Percentiles rank a stretch among this genome's conserved stretches.
Conservation (phyloP, 78 protist genomes). For the Emiliania huxleyi region DNA sequence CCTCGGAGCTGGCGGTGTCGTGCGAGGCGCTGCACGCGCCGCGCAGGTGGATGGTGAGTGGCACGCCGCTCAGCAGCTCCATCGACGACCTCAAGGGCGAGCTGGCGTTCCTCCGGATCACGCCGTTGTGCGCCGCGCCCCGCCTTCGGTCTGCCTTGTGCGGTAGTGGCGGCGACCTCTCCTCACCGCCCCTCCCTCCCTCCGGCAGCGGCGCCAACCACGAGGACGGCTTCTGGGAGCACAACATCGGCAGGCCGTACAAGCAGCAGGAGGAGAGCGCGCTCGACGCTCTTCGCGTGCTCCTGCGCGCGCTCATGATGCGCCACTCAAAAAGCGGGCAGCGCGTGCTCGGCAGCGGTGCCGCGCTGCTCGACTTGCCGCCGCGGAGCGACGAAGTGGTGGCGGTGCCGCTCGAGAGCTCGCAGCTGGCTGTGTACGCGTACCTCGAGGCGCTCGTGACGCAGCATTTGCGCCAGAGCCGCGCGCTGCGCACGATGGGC, state of each 20-base stretch:
- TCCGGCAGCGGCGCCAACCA: not conserved
- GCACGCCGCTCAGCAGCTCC: constrained; percentile 4
- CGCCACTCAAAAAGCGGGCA: constrained; percentile 17
- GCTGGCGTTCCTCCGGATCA: not conserved
- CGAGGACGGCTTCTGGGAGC: constrained; percentile 27
- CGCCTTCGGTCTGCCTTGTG: no score
- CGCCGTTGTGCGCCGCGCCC: no score
- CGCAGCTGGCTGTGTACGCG: not conserved
- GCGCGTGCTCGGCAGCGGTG: not conserved
- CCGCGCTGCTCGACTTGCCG: not conserved
- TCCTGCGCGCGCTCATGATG: not conserved
- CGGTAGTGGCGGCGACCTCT: no score
- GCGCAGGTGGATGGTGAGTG: not conserved
- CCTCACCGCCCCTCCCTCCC: no score
- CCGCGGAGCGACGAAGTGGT: not conserved
- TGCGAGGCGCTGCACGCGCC: not conserved
- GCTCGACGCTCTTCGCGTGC: not conserved
- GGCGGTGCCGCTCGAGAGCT: not conserved
- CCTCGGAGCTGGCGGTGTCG: not conserved
- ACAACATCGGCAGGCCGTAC: not conserved
- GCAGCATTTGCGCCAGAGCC: not conserved
- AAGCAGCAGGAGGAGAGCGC: not conserved
- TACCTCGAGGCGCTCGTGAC: not conserved
- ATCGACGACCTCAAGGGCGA: constrained; percentile 6
- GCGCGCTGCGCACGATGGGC: no score